Evolutionary conservation across 352 stramenopile species (phyloP).

Genomic region (Phytopythium cucurbitacearum): DNA sequence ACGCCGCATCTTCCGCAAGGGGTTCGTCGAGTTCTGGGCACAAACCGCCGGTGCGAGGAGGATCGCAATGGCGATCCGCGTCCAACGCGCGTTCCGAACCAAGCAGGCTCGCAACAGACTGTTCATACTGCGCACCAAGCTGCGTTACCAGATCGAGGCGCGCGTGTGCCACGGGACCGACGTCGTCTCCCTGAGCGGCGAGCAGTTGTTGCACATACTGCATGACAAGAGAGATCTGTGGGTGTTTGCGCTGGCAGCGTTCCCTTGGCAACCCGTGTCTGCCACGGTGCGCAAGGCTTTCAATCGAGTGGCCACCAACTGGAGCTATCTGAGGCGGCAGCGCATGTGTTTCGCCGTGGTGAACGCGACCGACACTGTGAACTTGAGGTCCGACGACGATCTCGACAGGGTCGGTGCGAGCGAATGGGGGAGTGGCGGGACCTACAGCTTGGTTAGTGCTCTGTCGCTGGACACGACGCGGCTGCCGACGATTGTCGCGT

Average conservation of each 20-base stretch:
- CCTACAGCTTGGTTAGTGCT: conserved; percentile 31
- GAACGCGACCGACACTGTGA: conserved; percentile 17
- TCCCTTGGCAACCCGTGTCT: conserved; percentile 23
- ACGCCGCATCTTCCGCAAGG: conserved; percentile 18
- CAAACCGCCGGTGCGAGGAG: conserved; percentile 20
- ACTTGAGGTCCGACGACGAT: background rate
- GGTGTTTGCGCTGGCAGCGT: conserved; percentile 29
- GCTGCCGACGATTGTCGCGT: conserved; percentile 30
- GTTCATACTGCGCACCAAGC: conserved; percentile 26
- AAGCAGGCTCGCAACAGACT: conserved; percentile 24
- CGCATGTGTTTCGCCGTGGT: conserved; percentile 21
- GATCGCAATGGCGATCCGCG: conserved; percentile 24
- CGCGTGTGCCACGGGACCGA: conserved; percentile 12
- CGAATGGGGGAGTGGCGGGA: background rate
- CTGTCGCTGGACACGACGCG: conserved; percentile 12
- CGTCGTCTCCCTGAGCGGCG: conserved; percentile 8
- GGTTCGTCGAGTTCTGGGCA: conserved; percentile 26
- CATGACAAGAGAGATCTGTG: conserved; percentile 13
- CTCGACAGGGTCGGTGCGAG: background rate
- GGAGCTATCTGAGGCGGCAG: conserved; percentile 20
- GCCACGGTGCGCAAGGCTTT: conserved; percentile 9
- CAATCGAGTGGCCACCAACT: conserved; percentile 29
- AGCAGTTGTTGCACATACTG: conserved; percentile 12
- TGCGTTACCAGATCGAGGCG: conserved; percentile 28
- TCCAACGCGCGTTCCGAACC: conserved; percentile 23